Evolutionary conservation across 306 rosid species (phyloP).

Genomic region (Fagus sylvatica): DNA sequence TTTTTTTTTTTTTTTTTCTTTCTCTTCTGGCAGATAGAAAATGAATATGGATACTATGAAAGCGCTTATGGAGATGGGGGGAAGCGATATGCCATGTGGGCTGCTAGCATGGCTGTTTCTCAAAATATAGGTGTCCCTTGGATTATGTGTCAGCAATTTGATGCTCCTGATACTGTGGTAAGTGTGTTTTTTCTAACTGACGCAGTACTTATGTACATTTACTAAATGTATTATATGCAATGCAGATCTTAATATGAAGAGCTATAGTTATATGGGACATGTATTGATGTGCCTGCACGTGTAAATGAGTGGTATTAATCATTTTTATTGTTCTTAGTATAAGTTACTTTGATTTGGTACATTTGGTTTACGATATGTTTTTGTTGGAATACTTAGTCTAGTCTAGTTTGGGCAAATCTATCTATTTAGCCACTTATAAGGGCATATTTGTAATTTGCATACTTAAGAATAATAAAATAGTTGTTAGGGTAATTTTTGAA

Average conservation of each 20-base stretch:
- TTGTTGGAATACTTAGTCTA: too few relatives aligned
- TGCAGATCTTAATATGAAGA: conserved; percentile 11
- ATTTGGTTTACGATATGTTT: neutral
- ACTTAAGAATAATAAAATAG: too few relatives aligned
- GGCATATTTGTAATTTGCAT: too few relatives aligned
- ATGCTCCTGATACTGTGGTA: conserved; percentile 97
- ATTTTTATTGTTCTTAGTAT: neutral
- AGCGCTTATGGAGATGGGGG: conserved; percentile 76
- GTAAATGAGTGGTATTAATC: neutral
- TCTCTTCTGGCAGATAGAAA: conserved; percentile 68
- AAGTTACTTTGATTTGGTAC: conserved; percentile 1
- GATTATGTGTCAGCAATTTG: conserved; percentile 97
- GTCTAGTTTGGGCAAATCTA: too few relatives aligned
- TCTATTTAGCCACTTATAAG: too few relatives aligned
- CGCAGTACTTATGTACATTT: neutral
- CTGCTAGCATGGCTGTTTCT: conserved; percentile 91
- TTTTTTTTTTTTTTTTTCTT: conserved; percentile 9
- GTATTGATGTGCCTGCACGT: neutral
- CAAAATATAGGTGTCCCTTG: conserved; percentile 88
- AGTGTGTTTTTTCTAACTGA: conserved; percentile 22
- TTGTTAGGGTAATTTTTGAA: too few relatives aligned
- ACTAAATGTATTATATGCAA: neutral
- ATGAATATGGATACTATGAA: conserved; percentile 88
- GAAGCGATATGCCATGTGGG: conserved; percentile 81
- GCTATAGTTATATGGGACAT: neutral